Conservation (phyloP, 176 grass and related monocot genomes). For the Phoenix roebelenii region DNA sequence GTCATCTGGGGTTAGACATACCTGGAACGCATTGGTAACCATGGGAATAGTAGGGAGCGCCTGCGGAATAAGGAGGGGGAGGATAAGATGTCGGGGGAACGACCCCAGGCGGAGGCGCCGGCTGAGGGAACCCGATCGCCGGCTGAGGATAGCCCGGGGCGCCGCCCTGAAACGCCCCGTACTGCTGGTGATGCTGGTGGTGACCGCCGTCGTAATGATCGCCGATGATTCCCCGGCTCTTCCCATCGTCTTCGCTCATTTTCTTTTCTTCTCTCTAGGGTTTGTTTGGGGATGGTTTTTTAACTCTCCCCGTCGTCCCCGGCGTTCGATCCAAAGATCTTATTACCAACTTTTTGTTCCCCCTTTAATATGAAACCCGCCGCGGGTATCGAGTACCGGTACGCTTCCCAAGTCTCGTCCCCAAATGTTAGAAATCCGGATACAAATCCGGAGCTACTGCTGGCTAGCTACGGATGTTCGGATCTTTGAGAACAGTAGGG, state of each 20-base stretch:
- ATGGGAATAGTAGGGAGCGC: conserved; percentile 48
- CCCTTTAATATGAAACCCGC: no score
- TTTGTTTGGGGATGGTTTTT: no score
- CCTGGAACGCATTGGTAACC: conserved; percentile 67
- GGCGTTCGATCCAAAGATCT: no score
- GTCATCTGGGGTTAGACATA: conserved; percentile 10
- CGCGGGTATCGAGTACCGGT: no score
- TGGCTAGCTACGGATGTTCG: no score
- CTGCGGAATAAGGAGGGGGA: conserved; percentile 40
- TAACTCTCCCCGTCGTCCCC: no score
- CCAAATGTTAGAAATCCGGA: no score
- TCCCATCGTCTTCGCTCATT: neutral
- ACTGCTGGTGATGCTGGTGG: conserved; percentile 28
- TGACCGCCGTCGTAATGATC: neutral
- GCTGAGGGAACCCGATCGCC: conserved; percentile 70
- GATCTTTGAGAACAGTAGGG: no score
- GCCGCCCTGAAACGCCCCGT: conserved; percentile 60
- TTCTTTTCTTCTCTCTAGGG: no score
- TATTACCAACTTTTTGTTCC: no score
- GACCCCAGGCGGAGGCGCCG: conserved; percentile 30
- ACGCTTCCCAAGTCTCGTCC: no score
- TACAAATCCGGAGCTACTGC: no score
- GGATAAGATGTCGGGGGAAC: conserved; percentile 13
- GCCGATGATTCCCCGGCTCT: conserved; percentile 10
- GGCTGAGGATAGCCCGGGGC: conserved; percentile 37